phyloP scores from a whole-genome alignment of 495 filamentous ascomycete species.

The Trichocladium antarcticum region DNA sequence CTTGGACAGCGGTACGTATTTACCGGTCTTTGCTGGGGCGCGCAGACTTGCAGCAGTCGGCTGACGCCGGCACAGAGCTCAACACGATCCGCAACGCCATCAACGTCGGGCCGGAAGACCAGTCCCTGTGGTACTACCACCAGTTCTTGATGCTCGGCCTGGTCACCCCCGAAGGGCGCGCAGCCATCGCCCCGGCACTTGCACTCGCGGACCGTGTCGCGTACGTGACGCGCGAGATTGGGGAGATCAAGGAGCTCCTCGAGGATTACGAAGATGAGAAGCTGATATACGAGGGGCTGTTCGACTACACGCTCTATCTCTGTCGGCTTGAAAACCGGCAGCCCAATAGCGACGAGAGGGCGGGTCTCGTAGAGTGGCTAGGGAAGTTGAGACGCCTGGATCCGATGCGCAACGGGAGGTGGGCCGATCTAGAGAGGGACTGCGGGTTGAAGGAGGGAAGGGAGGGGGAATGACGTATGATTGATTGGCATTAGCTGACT shows the following conservation, averaged over 20 bases:
- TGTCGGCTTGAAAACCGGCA: conserved; percentile 32
- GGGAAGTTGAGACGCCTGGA: conserved; percentile 53
- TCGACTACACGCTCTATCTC: conserved; percentile 49
- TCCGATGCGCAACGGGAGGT: conserved; percentile 57
- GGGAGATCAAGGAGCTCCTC: conserved; percentile 58
- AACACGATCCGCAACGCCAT: conserved; percentile 62
- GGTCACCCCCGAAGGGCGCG: conserved; percentile 27
- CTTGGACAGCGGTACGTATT: conserved; percentile 54
- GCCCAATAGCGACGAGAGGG: conserved; percentile 29
- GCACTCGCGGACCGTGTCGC: conserved; percentile 48
- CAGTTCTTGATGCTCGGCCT: conserved; percentile 62
- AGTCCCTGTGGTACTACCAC: conserved; percentile 95
- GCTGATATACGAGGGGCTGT: conserved; percentile 68
- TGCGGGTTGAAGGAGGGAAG: conserved; percentile 9
- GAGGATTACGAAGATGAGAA: conserved; percentile 66
- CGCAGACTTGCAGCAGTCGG: background rate
- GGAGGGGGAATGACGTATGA: background rate
- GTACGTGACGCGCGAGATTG: conserved; percentile 58
- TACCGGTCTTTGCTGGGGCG: background rate
- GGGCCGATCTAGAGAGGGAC: conserved; percentile 50
- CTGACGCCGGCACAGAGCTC: conserved; percentile 44
- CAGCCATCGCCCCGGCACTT: conserved; percentile 54
- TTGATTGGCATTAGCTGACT: background rate
- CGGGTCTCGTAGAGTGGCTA: conserved; percentile 49
- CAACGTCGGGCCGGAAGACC: conserved; percentile 77